Conservation (phyloP, 352 stramenopile genomes). For the Phytophthora agathidicida region DNA sequence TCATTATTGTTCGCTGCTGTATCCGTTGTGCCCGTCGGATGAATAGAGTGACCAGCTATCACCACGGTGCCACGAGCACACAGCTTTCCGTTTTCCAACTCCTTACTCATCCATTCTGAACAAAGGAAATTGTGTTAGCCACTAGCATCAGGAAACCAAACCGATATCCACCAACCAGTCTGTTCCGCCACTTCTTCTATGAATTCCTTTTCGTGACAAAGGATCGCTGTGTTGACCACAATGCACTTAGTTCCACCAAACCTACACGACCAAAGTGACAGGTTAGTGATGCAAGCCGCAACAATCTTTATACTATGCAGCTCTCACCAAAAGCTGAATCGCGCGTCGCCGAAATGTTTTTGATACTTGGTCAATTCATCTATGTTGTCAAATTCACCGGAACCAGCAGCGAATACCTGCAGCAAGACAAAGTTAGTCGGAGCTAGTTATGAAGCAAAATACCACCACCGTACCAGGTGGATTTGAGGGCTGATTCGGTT, state of each 20-base stretch:
- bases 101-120: constrained; percentile 76
- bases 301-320: not conserved
- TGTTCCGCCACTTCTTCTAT: constrained; percentile 44
- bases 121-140: no score
- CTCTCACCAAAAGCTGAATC: constrained; percentile 82
- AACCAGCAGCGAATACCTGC: constrained; percentile 63
- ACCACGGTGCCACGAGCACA: constrained; percentile 74
- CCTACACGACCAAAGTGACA: constrained; percentile 37
- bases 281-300: not conserved
- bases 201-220: constrained; percentile 36
- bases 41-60: constrained; percentile 53
- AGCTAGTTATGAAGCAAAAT: not conserved
- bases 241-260: constrained; percentile 82
- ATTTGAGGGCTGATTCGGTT: constrained; percentile 62
- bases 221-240: constrained; percentile 65
- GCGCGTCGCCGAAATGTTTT: constrained; percentile 62
- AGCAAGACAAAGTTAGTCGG: constrained; percentile 1
- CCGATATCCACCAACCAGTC: constrained; percentile 48
- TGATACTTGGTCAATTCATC: constrained; percentile 42
- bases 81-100: constrained; percentile 83
- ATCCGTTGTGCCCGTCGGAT: not conserved
- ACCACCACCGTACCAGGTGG: constrained; percentile 47
- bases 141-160: not conserved
- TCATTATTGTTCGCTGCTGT: constrained; percentile 24
- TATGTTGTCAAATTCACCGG: constrained; percentile 19